Base-by-base conservation (phyloP, 345 rosid genomes). In the Cardamine chenopodiifolia region DNA sequence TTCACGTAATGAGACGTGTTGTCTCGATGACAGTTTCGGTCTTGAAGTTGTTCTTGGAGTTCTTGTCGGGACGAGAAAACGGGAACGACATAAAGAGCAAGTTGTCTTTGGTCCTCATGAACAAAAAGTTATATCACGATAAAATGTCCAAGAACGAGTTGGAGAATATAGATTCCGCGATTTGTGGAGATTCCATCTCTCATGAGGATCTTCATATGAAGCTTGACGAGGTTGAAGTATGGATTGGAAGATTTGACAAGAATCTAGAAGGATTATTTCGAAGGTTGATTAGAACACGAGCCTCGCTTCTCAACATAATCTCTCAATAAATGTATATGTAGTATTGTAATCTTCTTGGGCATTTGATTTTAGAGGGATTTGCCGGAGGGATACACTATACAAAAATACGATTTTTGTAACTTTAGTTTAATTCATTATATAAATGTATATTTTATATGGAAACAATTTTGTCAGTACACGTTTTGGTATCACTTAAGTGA, bases 271-370 rank as follows among this genome's bases (percentile, higher is more conserved):
- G 81, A 58, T 53, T 86, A 64, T 86, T 86, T 53, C 85, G 93
- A 85, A 39, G 64, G 17, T 62, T 93, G 83, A 80, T 88, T 22
- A 85, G 83, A 76, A 69, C 90, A 60, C 82, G 97, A 77, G 68
- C 90, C 23, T 79, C 89, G 37, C 78, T 90, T 63, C 78, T 89
- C 77, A 93, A 88, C 82, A 86, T 89, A 12, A 54, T 87, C 75
- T 90, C 92, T 58, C 91, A 81, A 55, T 88, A 81, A 71, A 44
- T 53, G 20, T 40, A 17, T 53, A 40, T 52, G 53, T 64, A 26
- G 34, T 54, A 18, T 53, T 23, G 49, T 42, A 62, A 54, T 56
- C 75, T 70, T 62, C 29, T 14, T 55, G 75, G 18, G 66, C 60
- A 70, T 70, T 55, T 39, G 42, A 63, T 55, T 70, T 70, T 76